Evolutionary conservation across 116 monocot genomes (phyloP), one percentile per base, ranked within the genome.

Genomic region (Dioscorea cayenensis): DNA sequence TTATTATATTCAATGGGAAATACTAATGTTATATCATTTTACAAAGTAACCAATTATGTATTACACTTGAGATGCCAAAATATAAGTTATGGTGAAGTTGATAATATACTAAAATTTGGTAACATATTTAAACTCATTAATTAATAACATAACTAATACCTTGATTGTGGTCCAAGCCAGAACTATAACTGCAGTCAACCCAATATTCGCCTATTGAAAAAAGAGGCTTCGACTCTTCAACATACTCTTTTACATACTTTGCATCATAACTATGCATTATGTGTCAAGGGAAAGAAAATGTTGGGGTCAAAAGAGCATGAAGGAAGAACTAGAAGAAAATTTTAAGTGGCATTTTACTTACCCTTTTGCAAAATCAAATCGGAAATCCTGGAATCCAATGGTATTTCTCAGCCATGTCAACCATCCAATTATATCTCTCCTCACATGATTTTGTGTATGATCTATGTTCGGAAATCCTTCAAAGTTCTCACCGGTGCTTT

Each of bases 331-430:
- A 7, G 36, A 62, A 0, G n/a, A 43, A 60, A 6, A 16, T 16
- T 16, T 55, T 0, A 10, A 43, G 12, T 7, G 12, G 1, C 43
- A 36, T 29, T 7, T 22, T 32, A 62, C 60, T 77, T 77, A 86
- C 95, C 91, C 95, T 80, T 91, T 95, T 28, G 91, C 91, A 83
- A 86, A 95, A 79, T 95, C 91, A 81, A 95, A 91, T 17, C 89
- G 86, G 50, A 95, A 89, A 81, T 95, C 95, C 49, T 91, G 82
- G 65, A 95, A 95, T n/a, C 91, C 91, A 63, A 91, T 43, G 22
- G 10, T 77, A 38, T 70, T 67, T 14, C 72, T 69, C 69, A 95
- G 86, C 95, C 95, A 95, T 51, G 27, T 84, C 22, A 95, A 36
- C 95, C 91, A 91, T 51, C 75, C 76, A 55, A 77, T 83, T 49